Evolutionary conservation across 2,329 filamentous ascomycete genomes (phyloP).

Genomic region (Juglanconis juglandina): DNA sequence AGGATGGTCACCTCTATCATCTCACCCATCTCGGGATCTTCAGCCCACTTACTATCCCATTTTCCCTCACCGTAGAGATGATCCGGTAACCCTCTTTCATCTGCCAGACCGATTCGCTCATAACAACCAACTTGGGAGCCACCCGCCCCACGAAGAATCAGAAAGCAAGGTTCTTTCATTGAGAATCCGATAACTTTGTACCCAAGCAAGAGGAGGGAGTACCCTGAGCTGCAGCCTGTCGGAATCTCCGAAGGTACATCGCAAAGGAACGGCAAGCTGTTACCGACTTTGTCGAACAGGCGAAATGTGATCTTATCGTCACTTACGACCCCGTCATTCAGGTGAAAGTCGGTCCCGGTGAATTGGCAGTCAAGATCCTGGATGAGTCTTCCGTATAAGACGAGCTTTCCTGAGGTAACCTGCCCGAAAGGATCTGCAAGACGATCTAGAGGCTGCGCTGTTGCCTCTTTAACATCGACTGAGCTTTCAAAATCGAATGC

Average conservation of each 20-base stretch:
- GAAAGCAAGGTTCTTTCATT: conserved; percentile 1
- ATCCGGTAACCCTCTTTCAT: not conserved
- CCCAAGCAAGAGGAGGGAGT: not conserved
- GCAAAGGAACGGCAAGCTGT: not conserved
- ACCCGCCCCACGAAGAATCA: not conserved
- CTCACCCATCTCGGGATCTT: not conserved
- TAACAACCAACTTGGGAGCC: not conserved
- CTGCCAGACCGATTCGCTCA: conserved; percentile 1
- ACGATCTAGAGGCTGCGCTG: not conserved
- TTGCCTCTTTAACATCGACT: not conserved
- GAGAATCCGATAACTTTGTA: not conserved
- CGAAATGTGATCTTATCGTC: not conserved
- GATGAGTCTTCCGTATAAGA: not conserved
- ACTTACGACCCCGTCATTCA: not conserved
- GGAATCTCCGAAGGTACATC: conserved; percentile 1
- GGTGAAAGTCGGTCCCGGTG: not conserved
- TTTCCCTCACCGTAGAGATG: not conserved
- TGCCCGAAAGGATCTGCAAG: not conserved
- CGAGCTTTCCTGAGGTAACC: not conserved
- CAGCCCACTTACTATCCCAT: not conserved
- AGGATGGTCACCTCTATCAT: not conserved
- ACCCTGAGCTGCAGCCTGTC: not conserved
- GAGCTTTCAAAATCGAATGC: not conserved
- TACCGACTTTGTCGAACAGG: not conserved
- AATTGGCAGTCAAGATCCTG: not conserved